Evolutionary conservation across 2,329 filamentous ascomycete genomes (phyloP).

Genomic region (Aspergillus udagawae): DNA sequence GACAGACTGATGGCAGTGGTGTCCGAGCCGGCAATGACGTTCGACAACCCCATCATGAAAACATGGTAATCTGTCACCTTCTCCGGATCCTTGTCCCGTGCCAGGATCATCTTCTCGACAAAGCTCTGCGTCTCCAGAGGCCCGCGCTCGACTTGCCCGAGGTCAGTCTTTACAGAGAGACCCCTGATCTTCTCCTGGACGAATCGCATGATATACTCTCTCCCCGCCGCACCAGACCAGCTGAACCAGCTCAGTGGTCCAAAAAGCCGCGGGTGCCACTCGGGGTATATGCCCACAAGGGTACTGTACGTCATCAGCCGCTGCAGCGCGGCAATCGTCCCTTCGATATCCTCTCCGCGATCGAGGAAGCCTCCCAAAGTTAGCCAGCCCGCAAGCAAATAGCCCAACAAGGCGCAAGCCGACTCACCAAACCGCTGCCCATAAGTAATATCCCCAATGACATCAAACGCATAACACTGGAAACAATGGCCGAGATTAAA

Average conservation of each 20-base stretch:
- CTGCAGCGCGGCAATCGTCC: constrained; percentile 40
- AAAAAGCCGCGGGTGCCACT: constrained; percentile 36
- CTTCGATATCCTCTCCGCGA: constrained; percentile 43
- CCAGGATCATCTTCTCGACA: constrained; percentile 40
- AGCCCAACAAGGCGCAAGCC: too few relatives aligned
- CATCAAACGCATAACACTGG: constrained; percentile 36
- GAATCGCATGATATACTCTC: constrained; percentile 31
- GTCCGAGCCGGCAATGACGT: constrained; percentile 34
- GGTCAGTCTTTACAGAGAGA: constrained; percentile 16
- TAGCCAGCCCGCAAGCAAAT: background rate
- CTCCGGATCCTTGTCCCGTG: constrained; percentile 40
- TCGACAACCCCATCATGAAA: constrained; percentile 36
- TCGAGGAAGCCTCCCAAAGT: constrained; percentile 39
- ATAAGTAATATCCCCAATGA: constrained; percentile 51
- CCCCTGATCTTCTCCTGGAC: constrained; percentile 29
- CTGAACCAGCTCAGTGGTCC: constrained; percentile 25
- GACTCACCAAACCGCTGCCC: constrained; percentile 25
- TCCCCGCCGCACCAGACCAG: constrained; percentile 27
- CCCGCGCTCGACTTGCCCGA: background rate
- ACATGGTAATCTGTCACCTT: constrained; percentile 40
- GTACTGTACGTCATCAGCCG: constrained; percentile 34
- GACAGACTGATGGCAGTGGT: constrained; percentile 50
- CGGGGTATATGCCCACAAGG: constrained; percentile 41
- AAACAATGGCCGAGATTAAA: constrained; percentile 41
- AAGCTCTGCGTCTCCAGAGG: constrained; percentile 32